Evolutionary conservation across 2,329 filamentous ascomycete genomes (phyloP), one percentile per base, ranked within the genome.

Genomic region (Apiospora kogelbergensis): DNA sequence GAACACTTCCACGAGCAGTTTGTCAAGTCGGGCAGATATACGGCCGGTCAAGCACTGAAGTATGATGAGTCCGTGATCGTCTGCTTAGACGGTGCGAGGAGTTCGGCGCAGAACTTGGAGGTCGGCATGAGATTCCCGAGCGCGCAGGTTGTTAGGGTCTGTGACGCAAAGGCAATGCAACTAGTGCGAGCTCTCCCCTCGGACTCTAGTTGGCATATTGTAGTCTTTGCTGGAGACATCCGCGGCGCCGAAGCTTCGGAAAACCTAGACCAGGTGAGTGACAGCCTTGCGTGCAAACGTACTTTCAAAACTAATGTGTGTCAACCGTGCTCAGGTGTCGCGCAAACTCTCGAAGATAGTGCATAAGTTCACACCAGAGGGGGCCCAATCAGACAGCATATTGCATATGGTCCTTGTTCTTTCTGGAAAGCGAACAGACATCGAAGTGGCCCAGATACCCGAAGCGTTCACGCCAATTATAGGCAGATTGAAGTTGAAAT

Each of bases 351-450:
- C 75, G n/a, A 26, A 40, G 0, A 67, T 77, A 0, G 72, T 84
- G 9, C 73, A 72, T 0, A 76, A 72, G 20, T 85, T 84, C 69
- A 89, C 86, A 0, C 81, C 84, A 0, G 24, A 74, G 0, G 74
- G 69, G 0, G 72, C 73, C 5, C 82, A 89, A 69, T 76, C 82
- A 5, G 88, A 90, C 73, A 84, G 82, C 67, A 76, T 89, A 26
- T 86, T 91, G 68, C 88, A 91, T 71, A 79, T 83, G 0, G 80
- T 90, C 2, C 80, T 91, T 1, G 82, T 91, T 0, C 78, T 89
- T 0, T 79, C 80, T 5, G 85, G 84, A 3, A 79, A 83, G 24
- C 83, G 88, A 9, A 74, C 80, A 1, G 76, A 80, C 9, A 79
- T 87, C 0, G 82, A 89, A 66, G 82, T 86, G 53, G 81, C 84